Evolutionary conservation across 108 stramenopile species (phyloP), one percentile per base, ranked within the genome.

Genomic region (Bacterosira constricta): DNA sequence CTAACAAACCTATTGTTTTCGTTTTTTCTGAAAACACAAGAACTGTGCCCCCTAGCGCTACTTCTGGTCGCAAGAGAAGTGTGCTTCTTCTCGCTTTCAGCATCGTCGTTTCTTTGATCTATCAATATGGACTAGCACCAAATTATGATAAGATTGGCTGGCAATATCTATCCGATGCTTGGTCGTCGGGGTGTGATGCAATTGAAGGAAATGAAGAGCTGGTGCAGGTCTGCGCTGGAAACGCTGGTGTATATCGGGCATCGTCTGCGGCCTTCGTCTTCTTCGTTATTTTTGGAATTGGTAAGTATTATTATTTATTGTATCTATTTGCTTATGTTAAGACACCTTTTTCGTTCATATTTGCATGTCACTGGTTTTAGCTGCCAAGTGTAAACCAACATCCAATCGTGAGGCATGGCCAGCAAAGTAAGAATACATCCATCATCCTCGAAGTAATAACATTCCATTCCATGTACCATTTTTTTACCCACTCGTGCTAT

Each of bases 361-460:
- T 27, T 30, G 1, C 23, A 7, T 30, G 26, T 52, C 51, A 30
- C 27, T n/a, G n/a, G n/a, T 4, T 60, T 38, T 25, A 60, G 79
- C 83, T n/a, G 85, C 88, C 6, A 35, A 26, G 13, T 83, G 81
- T 55, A 83, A 79, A 57, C 89, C 90, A 3, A 82, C 88, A 2
- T 75, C 84, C 30, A 94, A 96, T 81, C 83, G 92, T 36, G 86
- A 86, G 58, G 88, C 83, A 0, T 96, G 96, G 96, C 85, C 80
- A 37, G 88, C 92, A 55, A 96, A 96, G 51, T 52, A 52, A 52
- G 51, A 27, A 47, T 18, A 4, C 21, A 18, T 21, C 46, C 46
- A 18, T 23, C 46, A 6, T 18, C 23, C 23, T n/a, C n/a, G n/a
- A n/a, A n/a, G n/a, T n/a, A n/a, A n/a, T n/a, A n/a, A n/a, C n/a